Base-by-base conservation (phyloP, 352 stramenopile species). In the Pythium apleroticum region DNA sequence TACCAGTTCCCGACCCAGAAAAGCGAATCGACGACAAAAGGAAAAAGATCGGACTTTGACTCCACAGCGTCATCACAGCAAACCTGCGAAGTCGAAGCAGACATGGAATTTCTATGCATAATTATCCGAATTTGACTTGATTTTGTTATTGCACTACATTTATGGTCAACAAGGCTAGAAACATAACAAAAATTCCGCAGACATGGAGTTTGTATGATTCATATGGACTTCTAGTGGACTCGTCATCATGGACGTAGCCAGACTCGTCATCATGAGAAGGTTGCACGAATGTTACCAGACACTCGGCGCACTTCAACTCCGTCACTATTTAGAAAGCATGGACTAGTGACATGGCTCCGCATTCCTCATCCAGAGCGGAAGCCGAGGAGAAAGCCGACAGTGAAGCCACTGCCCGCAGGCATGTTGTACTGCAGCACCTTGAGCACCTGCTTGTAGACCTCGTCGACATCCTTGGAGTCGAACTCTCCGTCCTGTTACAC, bases 371-470 rank as follows among this genome's bases (percentile, higher is more conserved):
- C 86, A 6, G 80, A 73, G 50, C 86, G 86, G 69, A 93, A 95
- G 37, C 86, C 86, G 24, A 93, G 31, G 25, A 91, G 66, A 52
- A 93, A 93, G 41, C 86, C 86, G 14, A 80, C 70, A 8, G 81
- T 76, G 53, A 90, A 93, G n/a, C 84, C 84, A 52, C 79, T 91
- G 14, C 84, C 83, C 17, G 83, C 84, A 5, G 86, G 86, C 45
- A 93, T 63, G 74, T 72, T 92, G 66, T 85, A 91, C 63, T 95
- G 76, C 49, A 93, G 75, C 54, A 90, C 78, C 65, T 89, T 79
- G 76, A 93, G 88, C 46, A 91, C 56, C 27, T 73, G 78, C 69
- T 91, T 76, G 71, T 90, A 95, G 37, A 93, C 71, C 19, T 75
- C 76, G 61, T 93, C 78, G n/a, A 90, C 52, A 57, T 95, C 84